Evolutionary conservation across 1,284 basidiomycete genomes (phyloP).

Genomic region (Ustilago sp.): DNA sequence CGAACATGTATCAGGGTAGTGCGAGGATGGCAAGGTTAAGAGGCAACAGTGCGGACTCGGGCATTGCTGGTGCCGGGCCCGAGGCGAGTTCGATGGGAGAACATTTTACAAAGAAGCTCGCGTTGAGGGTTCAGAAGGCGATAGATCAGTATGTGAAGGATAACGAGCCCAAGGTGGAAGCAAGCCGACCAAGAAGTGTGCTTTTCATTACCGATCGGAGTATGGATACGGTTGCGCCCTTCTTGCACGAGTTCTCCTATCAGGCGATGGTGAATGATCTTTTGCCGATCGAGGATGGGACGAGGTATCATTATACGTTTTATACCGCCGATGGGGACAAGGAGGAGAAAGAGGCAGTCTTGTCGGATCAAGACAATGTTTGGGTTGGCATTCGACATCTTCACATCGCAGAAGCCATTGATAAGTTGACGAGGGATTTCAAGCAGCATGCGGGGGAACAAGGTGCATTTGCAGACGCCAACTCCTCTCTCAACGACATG

Average conservation of each 20-base stretch:
- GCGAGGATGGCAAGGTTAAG: conserved; percentile 55
- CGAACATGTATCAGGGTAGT: conserved; percentile 52
- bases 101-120: conserved; percentile 64
- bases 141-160: conserved; percentile 55
- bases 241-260: conserved; percentile 98
- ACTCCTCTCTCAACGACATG: conserved; percentile 93
- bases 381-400: conserved; percentile 94
- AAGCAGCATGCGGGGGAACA: conserved; percentile 92
- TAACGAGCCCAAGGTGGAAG: conserved; percentile 75
- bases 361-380: conserved; percentile 87
- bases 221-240: conserved; percentile 90
- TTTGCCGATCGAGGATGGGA: conserved; percentile 82
- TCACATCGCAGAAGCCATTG: conserved; percentile 98
- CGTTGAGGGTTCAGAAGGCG: conserved; percentile 54
- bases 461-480: conserved; percentile 79
- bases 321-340: conserved; percentile 74
- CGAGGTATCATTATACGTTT: conserved; percentile 80
- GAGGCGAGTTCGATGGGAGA: conserved; percentile 34
- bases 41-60: conserved; percentile 28
- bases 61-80: conserved; percentile 18
- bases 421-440: conserved; percentile 94
- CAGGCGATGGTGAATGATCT: conserved; percentile 98
- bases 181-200: conserved; percentile 80
- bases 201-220: conserved; percentile 93
- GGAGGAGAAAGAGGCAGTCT: conserved; percentile 85